Conservation (phyloP, 768 basidiomycete genomes). For the Galerina sulciceps region DNA sequence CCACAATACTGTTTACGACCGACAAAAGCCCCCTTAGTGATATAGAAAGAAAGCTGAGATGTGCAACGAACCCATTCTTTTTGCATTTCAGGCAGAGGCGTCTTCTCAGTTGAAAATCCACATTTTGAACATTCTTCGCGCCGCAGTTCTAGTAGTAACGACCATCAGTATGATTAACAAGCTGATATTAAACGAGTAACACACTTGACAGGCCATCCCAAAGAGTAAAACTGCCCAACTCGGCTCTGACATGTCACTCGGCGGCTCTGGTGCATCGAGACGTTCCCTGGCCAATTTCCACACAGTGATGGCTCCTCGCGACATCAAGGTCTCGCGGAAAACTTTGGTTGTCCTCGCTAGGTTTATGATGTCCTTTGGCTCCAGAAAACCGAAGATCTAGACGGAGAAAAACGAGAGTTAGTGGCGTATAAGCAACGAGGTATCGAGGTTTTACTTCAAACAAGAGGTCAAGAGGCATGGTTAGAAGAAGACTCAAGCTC, state of each 20-base stretch:
- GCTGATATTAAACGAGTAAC: background rate
- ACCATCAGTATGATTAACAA: background rate
- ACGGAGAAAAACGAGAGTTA: background rate
- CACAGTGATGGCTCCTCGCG: slow-evolving; percentile 16
- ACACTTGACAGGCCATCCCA: slow-evolving; percentile 26
- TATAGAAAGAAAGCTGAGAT: background rate
- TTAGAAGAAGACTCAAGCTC: slow-evolving; percentile 18
- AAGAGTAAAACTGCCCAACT: slow-evolving; percentile 32
- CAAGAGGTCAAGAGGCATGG: slow-evolving; percentile 32
- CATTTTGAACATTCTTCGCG: background rate
- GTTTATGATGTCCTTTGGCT: slow-evolving; percentile 26
- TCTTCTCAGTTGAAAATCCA: slow-evolving; percentile 12
- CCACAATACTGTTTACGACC: too few species aligned
- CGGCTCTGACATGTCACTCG: slow-evolving; percentile 26
- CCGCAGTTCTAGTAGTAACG: slow-evolving; percentile 5
- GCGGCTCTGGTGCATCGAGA: slow-evolving; percentile 22
- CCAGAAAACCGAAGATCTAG: slow-evolving; percentile 27
- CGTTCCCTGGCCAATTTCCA: slow-evolving; percentile 28
- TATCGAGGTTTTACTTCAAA: slow-evolving; percentile 20
- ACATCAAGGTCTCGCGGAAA: slow-evolving; percentile 23
- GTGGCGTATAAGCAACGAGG: background rate
- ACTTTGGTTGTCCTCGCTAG: slow-evolving; percentile 26
- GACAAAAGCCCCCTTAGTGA: background rate
- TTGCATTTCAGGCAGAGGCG: slow-evolving; percentile 12
- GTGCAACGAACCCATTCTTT: background rate